Conservation (phyloP, 768 basidiomycete species). For the Tulasnella sp. region DNA sequence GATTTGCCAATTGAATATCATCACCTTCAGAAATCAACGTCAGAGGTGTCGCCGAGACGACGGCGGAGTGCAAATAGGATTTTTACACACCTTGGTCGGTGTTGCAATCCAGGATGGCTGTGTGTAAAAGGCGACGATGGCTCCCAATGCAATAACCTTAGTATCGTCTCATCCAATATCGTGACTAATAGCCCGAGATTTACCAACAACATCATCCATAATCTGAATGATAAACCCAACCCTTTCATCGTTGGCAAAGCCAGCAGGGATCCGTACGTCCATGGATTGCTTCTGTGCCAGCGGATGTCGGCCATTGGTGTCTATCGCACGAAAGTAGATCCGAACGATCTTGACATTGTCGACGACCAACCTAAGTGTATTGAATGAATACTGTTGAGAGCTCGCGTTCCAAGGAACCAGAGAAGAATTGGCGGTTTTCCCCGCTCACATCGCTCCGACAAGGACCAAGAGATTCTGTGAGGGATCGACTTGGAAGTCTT, state of each 20-base stretch:
- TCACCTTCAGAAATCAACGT: neutral
- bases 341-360: neutral
- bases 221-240: constrained; percentile 9
- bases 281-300: neutral
- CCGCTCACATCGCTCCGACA: neutral
- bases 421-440: neutral
- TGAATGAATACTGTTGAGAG: neutral
- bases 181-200: too few species aligned
- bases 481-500: constrained; percentile 12
- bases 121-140: neutral
- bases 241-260: neutral
- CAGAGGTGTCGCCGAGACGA: neutral
- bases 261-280: neutral
- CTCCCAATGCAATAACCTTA: neutral
- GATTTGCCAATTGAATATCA: constrained; percentile 3
- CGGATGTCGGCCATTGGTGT: neutral
- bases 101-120: neutral
- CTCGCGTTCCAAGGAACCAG: neutral
- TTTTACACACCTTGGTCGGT: neutral
- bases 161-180: neutral
- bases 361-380: neutral
- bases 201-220: constrained; percentile 8
- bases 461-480: constrained; percentile 4
- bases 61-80: neutral
- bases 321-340: neutral